phyloP scores from a whole-genome alignment of 2,329 filamentous ascomycete genomes.

The Ceratocystis papillata region DNA sequence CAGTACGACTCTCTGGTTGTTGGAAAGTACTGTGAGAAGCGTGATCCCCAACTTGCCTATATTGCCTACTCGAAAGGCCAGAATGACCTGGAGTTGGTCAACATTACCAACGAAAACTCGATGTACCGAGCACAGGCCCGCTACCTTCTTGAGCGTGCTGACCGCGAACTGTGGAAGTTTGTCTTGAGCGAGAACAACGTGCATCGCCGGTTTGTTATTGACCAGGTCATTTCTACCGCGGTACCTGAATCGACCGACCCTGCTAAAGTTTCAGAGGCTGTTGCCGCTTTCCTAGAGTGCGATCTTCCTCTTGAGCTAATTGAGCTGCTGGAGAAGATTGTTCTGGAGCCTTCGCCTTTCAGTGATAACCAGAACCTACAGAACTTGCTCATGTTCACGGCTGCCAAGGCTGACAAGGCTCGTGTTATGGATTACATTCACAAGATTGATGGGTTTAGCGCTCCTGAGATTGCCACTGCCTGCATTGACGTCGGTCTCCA shows the following conservation, averaged over 20 bases:
- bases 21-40: conserved; percentile 98
- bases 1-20: conserved; percentile 86
- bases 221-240: conserved; percentile 91
- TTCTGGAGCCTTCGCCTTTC: conserved; percentile 97
- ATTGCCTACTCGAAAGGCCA: conserved; percentile 95
- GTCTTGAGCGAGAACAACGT: conserved; percentile 94
- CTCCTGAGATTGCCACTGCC: conserved; percentile 83
- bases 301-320: conserved; percentile 92
- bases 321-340: conserved; percentile 96
- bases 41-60: conserved; percentile 88
- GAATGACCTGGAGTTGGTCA: conserved; percentile 93
- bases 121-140: conserved; percentile 98
- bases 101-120: conserved; percentile 97
- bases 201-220: conserved; percentile 82
- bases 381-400: conserved; percentile 91
- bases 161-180: conserved; percentile 85
- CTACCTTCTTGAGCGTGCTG: conserved; percentile 83
- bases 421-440: conserved; percentile 96
- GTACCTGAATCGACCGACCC: conserved; percentile 89
- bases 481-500: conserved; percentile 91
- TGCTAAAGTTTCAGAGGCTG: conserved; percentile 86
- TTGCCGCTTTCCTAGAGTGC: conserved; percentile 81
- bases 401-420: conserved; percentile 89
- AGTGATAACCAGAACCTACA: conserved; percentile 95
- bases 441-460: conserved; percentile 75